Conservation (phyloP, 306 rosid species). For the Pyrus pyrifolia region DNA sequence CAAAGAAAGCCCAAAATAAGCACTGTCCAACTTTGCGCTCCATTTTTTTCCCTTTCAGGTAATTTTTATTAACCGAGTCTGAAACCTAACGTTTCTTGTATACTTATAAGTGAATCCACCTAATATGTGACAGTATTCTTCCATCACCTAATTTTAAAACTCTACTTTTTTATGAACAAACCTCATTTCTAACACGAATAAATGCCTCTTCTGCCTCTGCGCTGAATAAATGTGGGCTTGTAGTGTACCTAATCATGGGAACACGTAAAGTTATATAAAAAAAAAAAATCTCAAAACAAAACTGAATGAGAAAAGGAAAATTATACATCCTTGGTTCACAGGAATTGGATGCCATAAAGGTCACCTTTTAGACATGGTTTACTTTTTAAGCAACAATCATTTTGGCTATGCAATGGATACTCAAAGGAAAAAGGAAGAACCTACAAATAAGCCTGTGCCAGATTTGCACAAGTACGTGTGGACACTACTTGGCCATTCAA, state of each 20-base stretch:
- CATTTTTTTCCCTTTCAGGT: neutral
- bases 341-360: constrained; percentile 1
- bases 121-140: neutral
- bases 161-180: constrained; percentile 3
- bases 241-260: constrained; percentile 57
- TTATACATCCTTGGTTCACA: neutral
- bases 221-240: constrained; percentile 86
- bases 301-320: neutral
- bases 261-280: neutral
- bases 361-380: neutral
- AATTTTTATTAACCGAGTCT: neutral
- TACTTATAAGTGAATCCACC: neutral
- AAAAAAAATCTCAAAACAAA: neutral
- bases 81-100: neutral
- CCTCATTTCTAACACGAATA: constrained; percentile 81
- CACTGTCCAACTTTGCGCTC: neutral
- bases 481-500: constrained; percentile 70
- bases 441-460: constrained; percentile 79
- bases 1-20: neutral
- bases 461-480: constrained; percentile 59
- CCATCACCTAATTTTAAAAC: neutral
- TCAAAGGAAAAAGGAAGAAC: constrained; percentile 12
- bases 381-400: neutral
- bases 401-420: neutral
- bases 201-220: constrained; percentile 84